Conservation (phyloP, 805 yeast species). For the Starmerella vaccinii region DNA sequence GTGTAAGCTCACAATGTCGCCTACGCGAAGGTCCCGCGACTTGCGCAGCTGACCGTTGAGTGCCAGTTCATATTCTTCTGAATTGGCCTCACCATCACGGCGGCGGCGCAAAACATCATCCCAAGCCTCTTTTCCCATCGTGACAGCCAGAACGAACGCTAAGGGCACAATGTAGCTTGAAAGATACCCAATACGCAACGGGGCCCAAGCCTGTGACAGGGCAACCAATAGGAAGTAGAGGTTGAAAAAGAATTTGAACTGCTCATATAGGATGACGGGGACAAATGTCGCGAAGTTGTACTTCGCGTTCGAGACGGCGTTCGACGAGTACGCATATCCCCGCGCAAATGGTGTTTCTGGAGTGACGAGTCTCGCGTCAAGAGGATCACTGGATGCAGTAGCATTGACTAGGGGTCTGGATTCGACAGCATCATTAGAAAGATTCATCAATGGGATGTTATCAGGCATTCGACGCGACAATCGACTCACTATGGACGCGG, state of each 20-base stretch:
- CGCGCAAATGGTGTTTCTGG: constrained; percentile 16
- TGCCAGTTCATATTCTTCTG: constrained; percentile 62
- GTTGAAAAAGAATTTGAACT: constrained; percentile 93
- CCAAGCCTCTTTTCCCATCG: constrained; percentile 91
- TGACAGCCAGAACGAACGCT: constrained; percentile 81
- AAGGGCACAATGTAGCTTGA: constrained; percentile 90
- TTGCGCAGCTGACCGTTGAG: constrained; percentile 36
- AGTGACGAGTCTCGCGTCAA: constrained; percentile 9
- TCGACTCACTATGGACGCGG: not conserved
- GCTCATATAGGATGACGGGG: constrained; percentile 85
- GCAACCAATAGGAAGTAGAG: constrained; percentile 87
- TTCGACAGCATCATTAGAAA: constrained; percentile 3
- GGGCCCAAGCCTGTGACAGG: constrained; percentile 82
- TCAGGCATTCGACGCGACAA: constrained; percentile 16
- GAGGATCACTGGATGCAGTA: not conserved
- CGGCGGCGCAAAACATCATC: constrained; percentile 88
- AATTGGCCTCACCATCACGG: constrained; percentile 81
- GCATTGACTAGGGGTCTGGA: not conserved
- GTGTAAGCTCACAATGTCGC: constrained; percentile 68
- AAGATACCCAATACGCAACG: constrained; percentile 80
- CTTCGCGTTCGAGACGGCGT: constrained; percentile 87
- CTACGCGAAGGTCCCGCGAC: constrained; percentile 63
- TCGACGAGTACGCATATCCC: constrained; percentile 39
- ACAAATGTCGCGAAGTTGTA: constrained; percentile 79
- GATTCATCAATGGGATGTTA: constrained; percentile 17